A percentile compares a stretch with the other conserved stretches of the same genome.
phyloP scores from a whole-genome alignment of 345 rosid species.

The Boechera stricta region DNA sequence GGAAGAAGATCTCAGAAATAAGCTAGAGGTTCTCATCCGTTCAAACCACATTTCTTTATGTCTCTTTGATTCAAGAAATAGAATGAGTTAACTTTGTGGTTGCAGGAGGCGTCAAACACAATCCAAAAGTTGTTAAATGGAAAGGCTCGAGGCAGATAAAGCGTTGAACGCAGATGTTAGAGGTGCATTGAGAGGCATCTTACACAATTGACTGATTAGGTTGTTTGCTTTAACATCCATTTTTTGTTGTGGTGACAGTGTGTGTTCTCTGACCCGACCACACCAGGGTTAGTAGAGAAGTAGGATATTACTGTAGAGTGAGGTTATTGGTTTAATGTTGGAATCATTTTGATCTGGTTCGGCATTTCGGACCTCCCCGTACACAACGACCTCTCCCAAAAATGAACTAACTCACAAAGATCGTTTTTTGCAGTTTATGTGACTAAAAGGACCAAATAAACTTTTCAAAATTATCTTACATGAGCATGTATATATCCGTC shows the following conservation, averaged over 20 bases:
- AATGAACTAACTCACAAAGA: background rate
- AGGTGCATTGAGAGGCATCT: background rate
- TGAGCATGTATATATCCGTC: too few species aligned
- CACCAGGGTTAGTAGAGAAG: constrained; percentile 6
- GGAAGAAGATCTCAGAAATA: constrained; percentile 64
- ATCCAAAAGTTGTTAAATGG: constrained; percentile 8
- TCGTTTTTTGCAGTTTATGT: background rate
- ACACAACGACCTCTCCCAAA: background rate
- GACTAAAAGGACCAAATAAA: background rate
- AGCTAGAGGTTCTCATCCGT: constrained; percentile 55
- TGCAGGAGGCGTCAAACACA: constrained; percentile 33
- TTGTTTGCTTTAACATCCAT: background rate
- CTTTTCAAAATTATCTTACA: background rate
- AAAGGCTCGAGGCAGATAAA: constrained; percentile 19
- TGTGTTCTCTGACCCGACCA: constrained; percentile 6
- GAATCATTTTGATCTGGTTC: background rate
- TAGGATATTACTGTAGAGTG: background rate
- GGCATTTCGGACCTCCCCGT: background rate
- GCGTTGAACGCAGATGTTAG: background rate
- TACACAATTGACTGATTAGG: constrained; percentile 6
- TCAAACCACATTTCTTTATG: background rate
- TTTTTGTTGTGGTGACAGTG: background rate
- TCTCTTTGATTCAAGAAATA: constrained; percentile 20
- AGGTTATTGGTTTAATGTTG: background rate
- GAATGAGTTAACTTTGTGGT: constrained; percentile 17